phyloP scores from a whole-genome alignment of 768 basidiomycete genomes.

The Lactarius vividus region DNA sequence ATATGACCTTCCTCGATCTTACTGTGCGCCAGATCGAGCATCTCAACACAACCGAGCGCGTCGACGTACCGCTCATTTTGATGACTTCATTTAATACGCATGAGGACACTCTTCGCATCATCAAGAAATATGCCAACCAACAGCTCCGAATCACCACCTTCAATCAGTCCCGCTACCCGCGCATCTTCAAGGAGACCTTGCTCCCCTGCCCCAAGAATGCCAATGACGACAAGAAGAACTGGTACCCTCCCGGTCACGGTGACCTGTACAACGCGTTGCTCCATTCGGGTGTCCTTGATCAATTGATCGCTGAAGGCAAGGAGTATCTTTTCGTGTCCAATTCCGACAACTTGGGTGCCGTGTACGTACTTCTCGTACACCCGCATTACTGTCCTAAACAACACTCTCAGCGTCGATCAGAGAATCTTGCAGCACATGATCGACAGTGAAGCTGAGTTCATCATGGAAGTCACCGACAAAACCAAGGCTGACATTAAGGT shows the following conservation, averaged over 20 bases:
- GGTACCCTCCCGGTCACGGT: constrained; percentile 79
- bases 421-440: constrained; percentile 67
- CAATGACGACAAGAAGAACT: constrained; percentile 61
- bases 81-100: constrained; percentile 85
- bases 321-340: constrained; percentile 80
- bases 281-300: constrained; percentile 73
- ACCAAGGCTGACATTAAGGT: constrained; percentile 76
- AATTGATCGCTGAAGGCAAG: constrained; percentile 66
- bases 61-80: constrained; percentile 74
- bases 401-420: constrained; percentile 54
- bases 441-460: constrained; percentile 59
- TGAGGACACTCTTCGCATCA: constrained; percentile 73
- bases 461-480: constrained; percentile 81
- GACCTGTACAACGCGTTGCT: constrained; percentile 69
- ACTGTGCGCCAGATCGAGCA: constrained; percentile 67
- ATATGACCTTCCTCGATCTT: constrained; percentile 67
- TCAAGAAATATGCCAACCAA: constrained; percentile 79
- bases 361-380: constrained; percentile 36
- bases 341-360: constrained; percentile 73
- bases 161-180: constrained; percentile 74
- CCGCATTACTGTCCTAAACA: constrained; percentile 18
- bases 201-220: constrained; percentile 59
- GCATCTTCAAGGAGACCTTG: constrained; percentile 66
- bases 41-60: constrained; percentile 56
- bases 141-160: constrained; percentile 70